Conservation (phyloP, 306 rosid genomes). For the Cyclanthera cordifolia region DNA sequence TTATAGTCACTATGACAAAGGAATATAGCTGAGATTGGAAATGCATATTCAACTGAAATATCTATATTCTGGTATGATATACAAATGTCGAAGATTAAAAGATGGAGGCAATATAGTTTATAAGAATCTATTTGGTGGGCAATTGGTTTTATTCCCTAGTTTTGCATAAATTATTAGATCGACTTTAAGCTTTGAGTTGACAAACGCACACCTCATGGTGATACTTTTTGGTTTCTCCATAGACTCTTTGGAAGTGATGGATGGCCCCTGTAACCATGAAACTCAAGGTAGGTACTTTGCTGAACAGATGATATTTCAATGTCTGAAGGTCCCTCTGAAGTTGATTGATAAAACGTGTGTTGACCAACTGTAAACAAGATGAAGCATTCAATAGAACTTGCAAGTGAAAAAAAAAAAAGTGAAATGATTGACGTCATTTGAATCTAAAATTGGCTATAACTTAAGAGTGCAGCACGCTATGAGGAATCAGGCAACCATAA, state of each 20-base stretch:
- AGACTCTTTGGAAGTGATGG: constrained; percentile 36
- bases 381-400: constrained; percentile 10
- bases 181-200: background rate
- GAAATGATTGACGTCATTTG: background rate
- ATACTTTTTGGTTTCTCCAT: constrained; percentile 32
- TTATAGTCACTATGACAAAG: background rate
- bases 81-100: background rate
- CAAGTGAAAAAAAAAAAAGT: constrained; percentile 8
- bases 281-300: constrained; percentile 19
- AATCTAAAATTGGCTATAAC: background rate
- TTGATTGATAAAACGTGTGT: constrained; percentile 28
- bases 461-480: background rate
- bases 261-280: constrained; percentile 37
- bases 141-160: background rate
- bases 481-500: background rate
- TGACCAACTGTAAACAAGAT: constrained; percentile 34
- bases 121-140: background rate
- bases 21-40: background rate
- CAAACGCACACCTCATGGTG: constrained; percentile 65
- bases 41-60: constrained; percentile 7
- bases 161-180: background rate
- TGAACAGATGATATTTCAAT: constrained; percentile 27
- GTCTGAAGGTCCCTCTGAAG: constrained; percentile 20
- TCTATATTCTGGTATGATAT: background rate
- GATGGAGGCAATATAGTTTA: background rate